These are phyloP conservation scores for Agrocybe praecox DNA, from an alignment of 768 basidiomycete species.

Conservation along the genomic window DNA sequence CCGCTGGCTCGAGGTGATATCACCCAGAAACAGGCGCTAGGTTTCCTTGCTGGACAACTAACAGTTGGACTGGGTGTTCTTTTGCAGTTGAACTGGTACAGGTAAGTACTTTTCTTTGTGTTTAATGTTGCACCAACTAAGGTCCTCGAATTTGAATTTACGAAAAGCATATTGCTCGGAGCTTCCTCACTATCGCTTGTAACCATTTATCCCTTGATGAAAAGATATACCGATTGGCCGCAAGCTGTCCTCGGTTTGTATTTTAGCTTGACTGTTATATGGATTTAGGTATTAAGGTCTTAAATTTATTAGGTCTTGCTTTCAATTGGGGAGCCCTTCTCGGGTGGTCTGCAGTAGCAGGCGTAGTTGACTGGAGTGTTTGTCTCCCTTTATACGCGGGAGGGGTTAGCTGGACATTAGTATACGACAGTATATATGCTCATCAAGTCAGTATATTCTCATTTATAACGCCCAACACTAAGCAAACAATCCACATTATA, in stretches of 20 bases:
- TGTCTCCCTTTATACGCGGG: constrained; percentile 90
- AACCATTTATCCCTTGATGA: constrained; percentile 93
- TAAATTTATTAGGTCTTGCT: constrained; percentile 64
- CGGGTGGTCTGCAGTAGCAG: constrained; percentile 94
- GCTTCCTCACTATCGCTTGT: constrained; percentile 91
- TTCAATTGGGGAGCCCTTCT: constrained; percentile 98
- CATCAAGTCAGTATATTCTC: constrained; percentile 67
- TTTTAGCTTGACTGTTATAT: background rate
- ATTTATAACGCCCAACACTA: background rate
- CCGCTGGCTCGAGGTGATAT: constrained; percentile 89
- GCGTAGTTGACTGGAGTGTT: constrained; percentile 76
- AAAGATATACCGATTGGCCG: constrained; percentile 95
- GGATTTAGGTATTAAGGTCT: background rate
- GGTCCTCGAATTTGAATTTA: too few species aligned
- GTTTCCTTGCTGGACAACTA: constrained; percentile 83
- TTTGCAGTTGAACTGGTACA: constrained; percentile 93
- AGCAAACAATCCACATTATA: background rate
- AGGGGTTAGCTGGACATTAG: constrained; percentile 90
- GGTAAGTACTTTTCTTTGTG: constrained; percentile 44
- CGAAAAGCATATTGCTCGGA: constrained; percentile 82
- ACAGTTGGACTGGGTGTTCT: constrained; percentile 82
- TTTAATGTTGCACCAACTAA: background rate
- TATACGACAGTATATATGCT: constrained; percentile 97
- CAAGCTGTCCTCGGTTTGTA: constrained; percentile 88
- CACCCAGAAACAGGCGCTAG: constrained; percentile 70